Evolutionary conservation across 2,329 filamentous ascomycete species (phyloP), one percentile per base, ranked within the genome.

Genomic region (Talaromyces sp.): DNA sequence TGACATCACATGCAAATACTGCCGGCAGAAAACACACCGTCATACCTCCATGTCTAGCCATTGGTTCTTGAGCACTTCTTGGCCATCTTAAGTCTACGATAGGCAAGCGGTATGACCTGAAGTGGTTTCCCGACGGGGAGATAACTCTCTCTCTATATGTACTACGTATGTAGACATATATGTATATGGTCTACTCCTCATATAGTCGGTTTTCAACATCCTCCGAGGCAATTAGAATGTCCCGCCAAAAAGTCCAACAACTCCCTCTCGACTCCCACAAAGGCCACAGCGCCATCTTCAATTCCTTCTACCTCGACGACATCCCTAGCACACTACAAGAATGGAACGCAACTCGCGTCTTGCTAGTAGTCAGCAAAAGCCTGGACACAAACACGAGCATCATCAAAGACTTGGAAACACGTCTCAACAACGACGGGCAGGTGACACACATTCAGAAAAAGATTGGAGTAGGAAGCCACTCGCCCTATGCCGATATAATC

Each of bases 251-350:
- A 52, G 52, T 62, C 14, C 60, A 62, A 13, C 69, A 74, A 19
- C 58, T 74, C 67, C 73, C 71, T 3, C 16, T 64, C n/a, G 56
- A 54, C 31, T 22, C 22, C 22, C 22, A 22, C 22, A 22, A 22
- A 22, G 22, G 22, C 22, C 22, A 22, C 22, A 2, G 22, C 22
- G 22, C 22, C 22, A 22, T 22, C 22, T 22, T 22, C 22, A 22
- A 22, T 22, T 22, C 22, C 22, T 22, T 22, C 22, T 22, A 22
- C 7, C 16, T 64, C n/a, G 56, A 54, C 31, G 56, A 54, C 33
- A 64, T 64, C 33, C 33, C 43, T 33, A 24, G 31, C 19, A 45
- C 62, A 16, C 35, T 64, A 11, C 22, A 54, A 39, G 56, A 54
- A 50, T 64, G 56, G 62, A 52, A 64, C 10, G 35, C 43, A 14